Conservation (phyloP, 2,329 filamentous ascomycete species). For the Verticillium klebahnii region DNA sequence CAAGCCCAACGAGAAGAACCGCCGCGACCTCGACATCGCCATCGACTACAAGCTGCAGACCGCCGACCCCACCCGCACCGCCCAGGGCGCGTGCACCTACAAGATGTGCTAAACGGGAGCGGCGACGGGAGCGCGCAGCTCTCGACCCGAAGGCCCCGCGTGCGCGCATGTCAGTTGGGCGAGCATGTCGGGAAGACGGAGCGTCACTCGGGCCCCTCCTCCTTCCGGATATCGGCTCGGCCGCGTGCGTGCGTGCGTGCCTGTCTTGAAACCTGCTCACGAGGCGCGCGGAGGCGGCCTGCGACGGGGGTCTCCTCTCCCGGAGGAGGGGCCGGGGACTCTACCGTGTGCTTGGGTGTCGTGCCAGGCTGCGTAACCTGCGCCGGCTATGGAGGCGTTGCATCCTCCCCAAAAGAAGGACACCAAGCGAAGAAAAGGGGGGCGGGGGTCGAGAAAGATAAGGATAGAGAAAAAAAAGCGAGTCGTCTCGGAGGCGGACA, state of each 20-base stretch:
- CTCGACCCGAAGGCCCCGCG: background rate
- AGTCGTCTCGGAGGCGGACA: background rate
- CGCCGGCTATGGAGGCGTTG: conserved; percentile 10
- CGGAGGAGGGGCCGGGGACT: too few relatives aligned
- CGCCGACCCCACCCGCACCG: conserved; percentile 63
- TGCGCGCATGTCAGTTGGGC: background rate
- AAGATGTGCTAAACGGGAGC: conserved; percentile 60
- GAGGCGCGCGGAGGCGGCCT: background rate
- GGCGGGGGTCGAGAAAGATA: background rate
- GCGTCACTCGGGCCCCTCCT: too few relatives aligned
- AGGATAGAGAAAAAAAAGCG: background rate
- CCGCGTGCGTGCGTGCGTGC: background rate
- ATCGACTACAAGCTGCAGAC: conserved; percentile 80
- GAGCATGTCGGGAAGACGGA: background rate
- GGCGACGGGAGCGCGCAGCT: background rate
- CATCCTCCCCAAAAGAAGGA: conserved; percentile 2
- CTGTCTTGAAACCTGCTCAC: background rate
- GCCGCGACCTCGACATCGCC: conserved; percentile 87
- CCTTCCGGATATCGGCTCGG: too few relatives aligned
- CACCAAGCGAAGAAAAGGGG: background rate
- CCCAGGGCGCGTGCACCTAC: conserved; percentile 71
- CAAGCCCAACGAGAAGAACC: conserved; percentile 90
- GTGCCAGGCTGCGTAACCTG: conserved; percentile 16
- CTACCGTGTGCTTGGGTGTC: background rate
- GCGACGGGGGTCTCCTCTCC: background rate